Conservation (phyloP, 345 rosid species). For the Lumnitzera racemosa region DNA sequence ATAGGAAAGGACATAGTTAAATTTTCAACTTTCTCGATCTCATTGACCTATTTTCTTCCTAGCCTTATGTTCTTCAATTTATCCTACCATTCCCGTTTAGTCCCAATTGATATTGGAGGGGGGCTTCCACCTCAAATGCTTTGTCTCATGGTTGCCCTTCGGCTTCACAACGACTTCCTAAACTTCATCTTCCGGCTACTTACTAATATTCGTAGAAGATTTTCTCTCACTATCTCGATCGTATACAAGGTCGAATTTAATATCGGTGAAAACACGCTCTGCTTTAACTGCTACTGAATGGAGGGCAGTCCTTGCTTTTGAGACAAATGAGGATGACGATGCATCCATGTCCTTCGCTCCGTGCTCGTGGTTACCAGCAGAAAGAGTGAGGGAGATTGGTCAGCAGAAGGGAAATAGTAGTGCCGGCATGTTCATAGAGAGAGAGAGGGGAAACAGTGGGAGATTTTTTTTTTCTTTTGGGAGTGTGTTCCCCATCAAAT, state of each 20-base stretch:
- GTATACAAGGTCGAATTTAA: conserved; percentile 66
- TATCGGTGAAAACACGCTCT: conserved; percentile 85
- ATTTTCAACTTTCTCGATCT: conserved; percentile 47
- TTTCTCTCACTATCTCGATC: conserved; percentile 63
- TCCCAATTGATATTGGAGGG: conserved; percentile 33
- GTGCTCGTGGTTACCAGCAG: neutral
- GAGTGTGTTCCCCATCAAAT: too few relatives aligned
- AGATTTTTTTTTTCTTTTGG: too few relatives aligned
- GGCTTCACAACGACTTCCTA: conserved; percentile 26
- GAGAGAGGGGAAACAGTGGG: too few relatives aligned
- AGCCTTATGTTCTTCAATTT: conserved; percentile 55
- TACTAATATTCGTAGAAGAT: conserved; percentile 14
- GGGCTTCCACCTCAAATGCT: conserved; percentile 49
- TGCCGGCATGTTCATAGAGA: too few relatives aligned
- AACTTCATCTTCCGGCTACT: conserved; percentile 10
- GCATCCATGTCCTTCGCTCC: conserved; percentile 4
- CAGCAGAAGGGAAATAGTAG: too few relatives aligned
- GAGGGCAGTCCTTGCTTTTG: conserved; percentile 86
- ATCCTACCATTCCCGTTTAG: conserved; percentile 84
- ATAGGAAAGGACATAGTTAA: conserved; percentile 56
- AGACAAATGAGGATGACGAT: conserved; percentile 57
- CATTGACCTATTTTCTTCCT: conserved; percentile 63
- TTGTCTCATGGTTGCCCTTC: conserved; percentile 54
- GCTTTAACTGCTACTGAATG: conserved; percentile 97
- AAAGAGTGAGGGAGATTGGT: neutral